phyloP scores from a whole-genome alignment of 2,329 filamentous ascomycete species.

The Setomelanomma holmii region DNA sequence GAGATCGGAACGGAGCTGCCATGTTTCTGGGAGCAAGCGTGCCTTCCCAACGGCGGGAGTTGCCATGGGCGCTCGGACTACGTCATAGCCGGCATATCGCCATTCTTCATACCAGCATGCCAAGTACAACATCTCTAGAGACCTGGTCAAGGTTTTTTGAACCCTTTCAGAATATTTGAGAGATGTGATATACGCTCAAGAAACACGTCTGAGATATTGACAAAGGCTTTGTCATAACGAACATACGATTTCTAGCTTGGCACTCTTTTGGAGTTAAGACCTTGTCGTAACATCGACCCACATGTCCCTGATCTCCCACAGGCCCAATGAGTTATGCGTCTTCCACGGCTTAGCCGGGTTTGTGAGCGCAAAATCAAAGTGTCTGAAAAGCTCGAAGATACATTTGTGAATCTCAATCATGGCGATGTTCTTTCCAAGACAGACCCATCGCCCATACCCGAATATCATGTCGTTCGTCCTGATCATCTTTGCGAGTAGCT shows the following conservation, averaged over 20 bases:
- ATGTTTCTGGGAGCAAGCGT: neutral
- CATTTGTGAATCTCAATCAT: constrained; percentile 50
- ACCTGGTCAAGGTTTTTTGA: too few relatives aligned
- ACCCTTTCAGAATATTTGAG: too few relatives aligned
- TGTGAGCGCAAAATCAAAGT: constrained; percentile 43
- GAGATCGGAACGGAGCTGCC: constrained; percentile 9
- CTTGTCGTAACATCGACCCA: constrained; percentile 39
- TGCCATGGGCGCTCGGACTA: neutral
- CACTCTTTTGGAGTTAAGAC: constrained; percentile 2
- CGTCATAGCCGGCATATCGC: neutral
- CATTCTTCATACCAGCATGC: too few relatives aligned
- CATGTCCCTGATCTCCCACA: constrained; percentile 43
- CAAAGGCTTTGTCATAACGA: too few relatives aligned
- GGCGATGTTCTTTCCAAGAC: constrained; percentile 44
- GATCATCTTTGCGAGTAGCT: constrained; percentile 39
- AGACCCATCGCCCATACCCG: constrained; percentile 46
- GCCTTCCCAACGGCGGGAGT: neutral
- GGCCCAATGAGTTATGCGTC: constrained; percentile 32
- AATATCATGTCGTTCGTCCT: constrained; percentile 46
- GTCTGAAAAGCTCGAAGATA: constrained; percentile 50
- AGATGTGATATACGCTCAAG: too few relatives aligned
- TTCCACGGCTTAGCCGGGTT: constrained; percentile 41
- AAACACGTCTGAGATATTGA: neutral
- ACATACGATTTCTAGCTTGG: too few relatives aligned
- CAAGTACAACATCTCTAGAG: too few relatives aligned